These are phyloP conservation scores for Chaetomium strumarium DNA, from an alignment of 2,329 filamentous ascomycete species.

Conservation along the genomic window DNA sequence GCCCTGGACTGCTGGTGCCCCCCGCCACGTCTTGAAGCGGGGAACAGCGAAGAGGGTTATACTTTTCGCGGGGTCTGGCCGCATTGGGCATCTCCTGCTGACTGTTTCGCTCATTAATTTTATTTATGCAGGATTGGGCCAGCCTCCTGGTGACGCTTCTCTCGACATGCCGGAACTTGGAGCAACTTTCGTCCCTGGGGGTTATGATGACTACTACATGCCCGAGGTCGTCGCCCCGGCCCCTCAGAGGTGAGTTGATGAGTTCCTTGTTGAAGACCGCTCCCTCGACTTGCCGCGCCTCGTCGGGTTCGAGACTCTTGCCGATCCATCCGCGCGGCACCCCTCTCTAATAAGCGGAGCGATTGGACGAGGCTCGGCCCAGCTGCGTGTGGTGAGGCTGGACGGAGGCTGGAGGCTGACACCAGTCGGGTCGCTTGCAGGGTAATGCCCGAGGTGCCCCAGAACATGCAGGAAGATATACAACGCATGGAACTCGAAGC, in stretches of 20 bases:
- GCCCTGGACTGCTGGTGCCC: neutral
- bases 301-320: neutral
- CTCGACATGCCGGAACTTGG: constrained; percentile 43
- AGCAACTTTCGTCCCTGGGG: constrained; percentile 54
- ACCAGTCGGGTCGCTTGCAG: constrained; percentile 47
- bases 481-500: constrained; percentile 85
- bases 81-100: constrained; percentile 19
- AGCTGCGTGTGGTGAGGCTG: constrained; percentile 10
- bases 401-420: constrained; percentile 24
- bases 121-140: constrained; percentile 29
- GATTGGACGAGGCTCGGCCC: constrained; percentile 15
- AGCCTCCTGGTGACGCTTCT: constrained; percentile 23
- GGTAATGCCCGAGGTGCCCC: constrained; percentile 90
- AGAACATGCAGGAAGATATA: constrained; percentile 93
- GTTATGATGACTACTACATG: constrained; percentile 55
- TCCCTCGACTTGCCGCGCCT: neutral
- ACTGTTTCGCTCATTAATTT: constrained; percentile 26
- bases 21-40: constrained; percentile 12
- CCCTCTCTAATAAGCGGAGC: constrained; percentile 8
- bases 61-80: constrained; percentile 12
- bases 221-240: constrained; percentile 53
- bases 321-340: constrained; percentile 9
- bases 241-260: constrained; percentile 48
- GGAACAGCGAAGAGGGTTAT: constrained; percentile 2
- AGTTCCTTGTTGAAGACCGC: neutral